These are phyloP conservation scores for Paramecium tetraurelia DNA, from an alignment of 73 alveolate genomes.

Conservation along the genomic window DNA sequence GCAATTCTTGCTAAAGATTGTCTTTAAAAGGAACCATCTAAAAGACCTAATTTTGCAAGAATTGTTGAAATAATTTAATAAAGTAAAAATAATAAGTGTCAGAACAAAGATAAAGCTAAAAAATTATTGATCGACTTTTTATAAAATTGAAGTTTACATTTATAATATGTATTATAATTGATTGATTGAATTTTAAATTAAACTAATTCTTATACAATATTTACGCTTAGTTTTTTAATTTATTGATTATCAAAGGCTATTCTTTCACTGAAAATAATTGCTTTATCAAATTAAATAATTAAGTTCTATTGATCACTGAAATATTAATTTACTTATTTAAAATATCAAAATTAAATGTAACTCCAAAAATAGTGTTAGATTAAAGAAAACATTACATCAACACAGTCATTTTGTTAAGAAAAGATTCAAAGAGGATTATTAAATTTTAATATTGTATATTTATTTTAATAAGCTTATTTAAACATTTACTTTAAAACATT, in stretches of 20 bases:
- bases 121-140: not conserved
- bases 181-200: not conserved
- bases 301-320: too few relatives aligned
- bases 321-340: too few relatives aligned
- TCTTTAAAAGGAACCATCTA: conserved; percentile 12
- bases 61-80: not conserved
- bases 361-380: too few relatives aligned
- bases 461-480: too few relatives aligned
- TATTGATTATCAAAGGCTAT: not conserved
- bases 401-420: too few relatives aligned
- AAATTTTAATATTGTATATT: too few relatives aligned
- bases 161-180: not conserved
- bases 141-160: not conserved
- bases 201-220: not conserved
- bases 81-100: not conserved
- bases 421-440: not conserved
- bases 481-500: too few relatives aligned
- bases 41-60: conserved; percentile 40
- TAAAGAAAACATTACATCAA: too few relatives aligned
- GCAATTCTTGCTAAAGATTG: conserved; percentile 19
- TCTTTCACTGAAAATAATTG: not conserved
- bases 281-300: too few relatives aligned
- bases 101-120: not conserved
- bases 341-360: too few relatives aligned
- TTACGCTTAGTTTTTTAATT: too few relatives aligned